Evolutionary conservation across 2,329 filamentous ascomycete genomes (phyloP), one percentile per base, ranked within the genome.

Genomic region (Colletotrichum shisoi): DNA sequence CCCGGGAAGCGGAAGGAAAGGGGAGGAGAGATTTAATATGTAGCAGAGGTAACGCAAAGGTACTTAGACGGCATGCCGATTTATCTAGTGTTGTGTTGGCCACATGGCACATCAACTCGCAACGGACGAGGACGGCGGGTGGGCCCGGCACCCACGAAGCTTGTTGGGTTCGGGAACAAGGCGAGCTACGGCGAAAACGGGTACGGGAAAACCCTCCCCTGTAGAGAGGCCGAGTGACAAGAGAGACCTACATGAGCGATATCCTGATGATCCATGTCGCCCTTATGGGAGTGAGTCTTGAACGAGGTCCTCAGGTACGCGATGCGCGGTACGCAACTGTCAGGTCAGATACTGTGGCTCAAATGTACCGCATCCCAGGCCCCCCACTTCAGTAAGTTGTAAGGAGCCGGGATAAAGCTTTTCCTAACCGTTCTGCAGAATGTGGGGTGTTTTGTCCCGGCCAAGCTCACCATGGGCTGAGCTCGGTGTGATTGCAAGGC

Each of bases 231-330:
- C 44, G 21, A 46, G 27, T 62, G 56, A 49, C 54, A 54, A 51
- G 42, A 49, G n/a, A 51, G 39, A 27, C 54, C 54, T 49, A 67
- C 17, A 27, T 59, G 48, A 60, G 65, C 48, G 61, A 68, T 60
- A 65, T 64, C 59, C 24, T 57, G 46, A 15, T 15, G 31, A 57
- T 53, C 53, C 24, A 44, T 31, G n/a, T 19, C 45, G 17, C 27
- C 39, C 19, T n/a, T 53, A 21, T 58, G 19, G 40, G 8, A 37
- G 39, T 31, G 19, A 37, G 39, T 44, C 49, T 37, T 44, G n/a
- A 45, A 24, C 39, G 24, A 52, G n/a, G 57, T 56, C 37, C 51
- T 49, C n/a, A 17, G 46, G 48, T 27, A 42, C 42, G 42, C 48
- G 57, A 40, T 21, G 40, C 31, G 31, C 24, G 21, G 49, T 44